Conservation (phyloP, 257 asterid genomes). For the Sherardia arvensis region DNA sequence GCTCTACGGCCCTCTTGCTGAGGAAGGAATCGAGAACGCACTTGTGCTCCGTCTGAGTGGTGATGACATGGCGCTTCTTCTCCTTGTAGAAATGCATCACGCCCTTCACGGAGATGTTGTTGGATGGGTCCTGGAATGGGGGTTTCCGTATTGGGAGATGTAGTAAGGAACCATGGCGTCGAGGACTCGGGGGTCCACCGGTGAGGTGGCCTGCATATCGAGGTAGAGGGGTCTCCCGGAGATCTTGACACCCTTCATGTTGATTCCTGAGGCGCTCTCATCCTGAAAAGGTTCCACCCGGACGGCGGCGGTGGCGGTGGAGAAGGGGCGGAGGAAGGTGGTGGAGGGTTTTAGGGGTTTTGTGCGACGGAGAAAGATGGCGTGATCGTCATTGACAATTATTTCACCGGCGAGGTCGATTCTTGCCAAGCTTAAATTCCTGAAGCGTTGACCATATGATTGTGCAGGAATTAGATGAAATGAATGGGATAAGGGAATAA, state of each 20-base stretch:
- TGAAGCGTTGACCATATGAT: no score
- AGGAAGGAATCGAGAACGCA: constrained; percentile 87
- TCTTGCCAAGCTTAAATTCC: no score
- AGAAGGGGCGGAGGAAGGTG: constrained; percentile 29
- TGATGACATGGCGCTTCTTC: constrained; percentile 89
- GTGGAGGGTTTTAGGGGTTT: constrained; percentile 17
- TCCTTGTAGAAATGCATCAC: constrained; percentile 80
- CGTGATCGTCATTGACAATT: no score
- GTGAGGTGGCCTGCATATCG: constrained; percentile 96
- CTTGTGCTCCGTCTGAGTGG: constrained; percentile 97
- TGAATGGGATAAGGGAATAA: no score
- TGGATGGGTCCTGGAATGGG: constrained; percentile 92
- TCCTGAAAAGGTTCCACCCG: constrained; percentile 46
- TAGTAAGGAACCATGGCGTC: constrained; percentile 89
- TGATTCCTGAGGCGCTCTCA: constrained; percentile 32
- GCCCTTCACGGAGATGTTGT: constrained; percentile 84
- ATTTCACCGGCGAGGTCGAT: no score
- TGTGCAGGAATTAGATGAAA: no score
- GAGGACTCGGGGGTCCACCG: constrained; percentile 88
- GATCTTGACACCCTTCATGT: constrained; percentile 84
- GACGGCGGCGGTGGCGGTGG: constrained; percentile 40
- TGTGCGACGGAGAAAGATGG: constrained; percentile 50
- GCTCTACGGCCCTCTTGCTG: constrained; percentile 86
- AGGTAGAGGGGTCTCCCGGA: constrained; percentile 92
- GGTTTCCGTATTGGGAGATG: constrained; percentile 77